Base-by-base conservation (phyloP, 441 rosid species). In the Jatropha podagrica region DNA sequence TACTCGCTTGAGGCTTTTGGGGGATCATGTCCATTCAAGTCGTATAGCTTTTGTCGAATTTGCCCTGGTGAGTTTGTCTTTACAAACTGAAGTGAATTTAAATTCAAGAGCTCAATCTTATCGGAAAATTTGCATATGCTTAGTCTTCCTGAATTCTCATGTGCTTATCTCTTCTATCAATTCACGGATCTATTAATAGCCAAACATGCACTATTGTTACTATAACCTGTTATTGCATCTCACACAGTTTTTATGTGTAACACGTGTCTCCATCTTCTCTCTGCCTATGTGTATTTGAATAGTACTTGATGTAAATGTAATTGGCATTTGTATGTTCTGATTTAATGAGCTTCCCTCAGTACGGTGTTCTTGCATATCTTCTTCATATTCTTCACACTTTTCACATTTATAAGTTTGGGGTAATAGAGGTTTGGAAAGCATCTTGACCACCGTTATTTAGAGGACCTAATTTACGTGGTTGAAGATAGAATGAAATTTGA, bases 11-110 rank as follows among this genome's bases (percentile, higher is more conserved):
- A 84, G 83, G 83, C 79, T 89, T 66, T 78, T 79, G 27, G 85
- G 85, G 72, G 86, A 86, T 79, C 82, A 82, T 74, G 78, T 85
- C 78, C 91, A 84, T 78, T 84, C 87, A 62, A 85, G 85, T 71
- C 86, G 87, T 55, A 84, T 87, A 78, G 86, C 86, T 72, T 84
- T 85, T 81, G 88, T 86, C 73, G 91, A 88, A 76, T 88, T 88
- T 79, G 72, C 84, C 15, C 81, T 81, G 88, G 91, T 88, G 77
- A 82, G 80, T 77, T 18, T 20, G 51, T 67, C 54, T 75, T 71
- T 65, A 71, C 32, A 51, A 69, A 63, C 10, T 55, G 44, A 71
- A 17, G 40, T 62, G 51, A 14, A 6, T 17, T 8, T 14, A 65
- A 73, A n/a, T 32, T 63, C 17, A 11, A 17, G 56, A 69, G 46